Evolutionary conservation across 371 early-diverging fungal genomes (phyloP).

Genomic region (Smittium mucronatum): DNA sequence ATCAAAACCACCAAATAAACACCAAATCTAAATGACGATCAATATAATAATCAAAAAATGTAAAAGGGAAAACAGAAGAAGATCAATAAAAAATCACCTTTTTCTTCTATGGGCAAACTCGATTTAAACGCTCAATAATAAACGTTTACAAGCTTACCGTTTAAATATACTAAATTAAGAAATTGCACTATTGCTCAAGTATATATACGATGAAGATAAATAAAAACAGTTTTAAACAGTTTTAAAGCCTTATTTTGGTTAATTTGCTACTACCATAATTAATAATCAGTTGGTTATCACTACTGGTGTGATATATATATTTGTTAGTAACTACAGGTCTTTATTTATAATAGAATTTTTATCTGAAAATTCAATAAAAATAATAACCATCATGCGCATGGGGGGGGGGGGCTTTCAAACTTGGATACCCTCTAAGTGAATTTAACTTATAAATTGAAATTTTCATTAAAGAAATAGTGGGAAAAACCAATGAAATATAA

Average conservation of each 20-base stretch:
- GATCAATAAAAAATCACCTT: no score
- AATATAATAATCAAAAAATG: no score
- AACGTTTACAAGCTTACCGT: no score
- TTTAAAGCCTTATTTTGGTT: not conserved
- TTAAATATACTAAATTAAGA: no score
- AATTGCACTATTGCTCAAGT: not conserved
- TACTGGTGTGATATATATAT: not conserved
- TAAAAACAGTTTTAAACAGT: not conserved
- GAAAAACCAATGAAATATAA: not conserved
- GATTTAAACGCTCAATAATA: no score
- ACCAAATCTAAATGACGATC: no score
- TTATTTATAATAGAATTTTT: not conserved
- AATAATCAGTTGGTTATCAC: not conserved
- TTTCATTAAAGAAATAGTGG: not conserved
- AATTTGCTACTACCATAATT: not conserved
- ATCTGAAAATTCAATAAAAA: not conserved
- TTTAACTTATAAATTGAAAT: not conserved
- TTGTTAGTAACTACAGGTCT: not conserved
- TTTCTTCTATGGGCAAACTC: no score
- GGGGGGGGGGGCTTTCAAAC: not conserved
- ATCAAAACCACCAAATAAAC: no score
- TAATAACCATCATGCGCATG: not conserved
- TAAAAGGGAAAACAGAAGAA: no score
- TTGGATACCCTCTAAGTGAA: not conserved
- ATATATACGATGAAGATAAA: not conserved